These are phyloP conservation scores for Alternaria gaisen DNA, from an alignment of 2,329 filamentous ascomycete species.

Conservation along the genomic window DNA sequence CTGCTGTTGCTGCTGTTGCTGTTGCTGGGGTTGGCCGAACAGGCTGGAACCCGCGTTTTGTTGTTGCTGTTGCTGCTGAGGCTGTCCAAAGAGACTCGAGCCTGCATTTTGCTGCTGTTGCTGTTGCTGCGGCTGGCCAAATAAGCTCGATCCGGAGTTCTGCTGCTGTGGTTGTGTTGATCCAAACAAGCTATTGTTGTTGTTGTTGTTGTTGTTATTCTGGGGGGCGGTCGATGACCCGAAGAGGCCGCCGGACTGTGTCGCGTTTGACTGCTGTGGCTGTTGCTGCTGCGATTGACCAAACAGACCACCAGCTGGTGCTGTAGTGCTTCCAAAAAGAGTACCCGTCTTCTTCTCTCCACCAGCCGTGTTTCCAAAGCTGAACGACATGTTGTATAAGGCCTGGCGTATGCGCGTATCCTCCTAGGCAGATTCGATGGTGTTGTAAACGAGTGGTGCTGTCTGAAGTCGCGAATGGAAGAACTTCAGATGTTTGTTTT, in stretches of 20 bases:
- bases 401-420: neutral
- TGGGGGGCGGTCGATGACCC: conserved; percentile 25
- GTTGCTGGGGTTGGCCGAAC: conserved; percentile 53
- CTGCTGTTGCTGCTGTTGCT: conserved; percentile 34
- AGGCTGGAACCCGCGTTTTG: conserved; percentile 51
- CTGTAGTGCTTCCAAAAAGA: conserved; percentile 48
- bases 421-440: neutral
- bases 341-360: conserved; percentile 50
- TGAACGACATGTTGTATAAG: conserved; percentile 40
- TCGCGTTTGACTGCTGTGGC: conserved; percentile 18
- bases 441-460: conserved; percentile 6
- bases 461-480: conserved; percentile 5
- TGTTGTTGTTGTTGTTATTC: conserved; percentile 40
- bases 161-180: conserved; percentile 23
- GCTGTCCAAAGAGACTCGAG: conserved; percentile 51
- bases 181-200: conserved; percentile 23
- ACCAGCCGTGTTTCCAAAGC: conserved; percentile 37
- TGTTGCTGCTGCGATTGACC: conserved; percentile 44
- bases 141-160: conserved; percentile 24
- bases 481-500: conserved; percentile 25
- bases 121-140: conserved; percentile 30
- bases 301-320: conserved; percentile 52
- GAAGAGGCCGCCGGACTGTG: conserved; percentile 32
- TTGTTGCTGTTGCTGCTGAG: conserved; percentile 37
- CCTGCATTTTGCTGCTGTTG: conserved; percentile 48